Conservation (phyloP, 2,329 filamentous ascomycete genomes). For the Colletotrichum tabaci region DNA sequence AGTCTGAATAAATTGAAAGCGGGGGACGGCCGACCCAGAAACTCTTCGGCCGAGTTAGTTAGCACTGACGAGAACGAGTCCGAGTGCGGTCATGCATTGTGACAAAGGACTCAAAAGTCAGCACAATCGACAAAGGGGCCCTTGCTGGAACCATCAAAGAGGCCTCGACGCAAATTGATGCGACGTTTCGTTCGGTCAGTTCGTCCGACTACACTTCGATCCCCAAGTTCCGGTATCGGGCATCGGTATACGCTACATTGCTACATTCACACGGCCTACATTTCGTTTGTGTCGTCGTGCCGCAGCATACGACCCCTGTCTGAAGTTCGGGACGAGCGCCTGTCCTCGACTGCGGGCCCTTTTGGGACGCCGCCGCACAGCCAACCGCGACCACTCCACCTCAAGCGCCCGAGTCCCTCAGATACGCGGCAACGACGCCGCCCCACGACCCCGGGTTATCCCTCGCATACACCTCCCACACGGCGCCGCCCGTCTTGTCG, state of each 20-base stretch:
- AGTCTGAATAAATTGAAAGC: background rate
- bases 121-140: constrained; percentile 13
- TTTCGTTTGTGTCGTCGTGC: background rate
- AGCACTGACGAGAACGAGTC: constrained; percentile 38
- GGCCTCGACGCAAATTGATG: background rate
- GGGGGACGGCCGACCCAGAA: background rate
- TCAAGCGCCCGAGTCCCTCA: constrained; percentile 43
- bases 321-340: constrained; percentile 15
- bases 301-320: constrained; percentile 35
- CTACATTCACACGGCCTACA: constrained; percentile 1
- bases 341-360: constrained; percentile 9
- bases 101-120: background rate
- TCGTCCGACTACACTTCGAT: constrained; percentile 30
- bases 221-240: background rate
- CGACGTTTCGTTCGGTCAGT: constrained; percentile 32
- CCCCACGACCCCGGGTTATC: constrained; percentile 49
- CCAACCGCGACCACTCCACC: background rate
- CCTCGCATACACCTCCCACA: constrained; percentile 40
- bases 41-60: constrained; percentile 12
- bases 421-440: constrained; percentile 50
- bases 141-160: constrained; percentile 24
- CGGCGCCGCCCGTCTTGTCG: constrained; percentile 44
- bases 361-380: constrained; percentile 2
- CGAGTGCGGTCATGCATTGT: constrained; percentile 30
- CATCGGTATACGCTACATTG: background rate